Evolutionary conservation across 805 yeast species (phyloP).

Genomic region (Tetrapisispora phaffii): DNA sequence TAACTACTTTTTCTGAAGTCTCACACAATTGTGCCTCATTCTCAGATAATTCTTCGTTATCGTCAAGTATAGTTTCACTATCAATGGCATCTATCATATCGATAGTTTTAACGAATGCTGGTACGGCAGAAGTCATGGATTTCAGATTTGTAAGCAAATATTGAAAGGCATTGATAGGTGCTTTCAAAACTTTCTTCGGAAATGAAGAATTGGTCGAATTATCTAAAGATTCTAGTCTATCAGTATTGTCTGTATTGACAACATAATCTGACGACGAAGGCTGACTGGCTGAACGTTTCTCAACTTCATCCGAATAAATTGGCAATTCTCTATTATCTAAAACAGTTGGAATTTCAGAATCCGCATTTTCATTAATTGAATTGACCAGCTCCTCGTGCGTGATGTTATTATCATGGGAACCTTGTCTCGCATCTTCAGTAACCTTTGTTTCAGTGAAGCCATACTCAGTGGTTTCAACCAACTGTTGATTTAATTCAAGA

Average conservation of each 20-base stretch:
- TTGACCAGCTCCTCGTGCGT: too few species aligned
- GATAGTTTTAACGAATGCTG: not conserved
- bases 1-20: too few species aligned
- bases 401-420: too few species aligned
- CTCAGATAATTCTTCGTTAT: not conserved
- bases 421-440: too few species aligned
- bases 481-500: too few species aligned
- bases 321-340: too few species aligned
- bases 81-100: not conserved
- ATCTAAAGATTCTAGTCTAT: not conserved
- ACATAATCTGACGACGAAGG: not conserved
- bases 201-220: not conserved
- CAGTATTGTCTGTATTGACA: not conserved
- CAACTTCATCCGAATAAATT: too few species aligned
- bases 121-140: not conserved
- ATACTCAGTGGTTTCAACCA: too few species aligned
- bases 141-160: not conserved
- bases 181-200: not conserved
- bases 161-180: not conserved
- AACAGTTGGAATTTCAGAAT: too few species aligned
- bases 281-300: too few species aligned
- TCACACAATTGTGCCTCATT: not conserved
- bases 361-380: too few species aligned
- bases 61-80: not conserved
- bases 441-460: too few species aligned